These are phyloP conservation scores for Pseudogymnoascus pannorum DNA, from an alignment of 2,329 filamentous ascomycete species.

Conservation along the genomic window DNA sequence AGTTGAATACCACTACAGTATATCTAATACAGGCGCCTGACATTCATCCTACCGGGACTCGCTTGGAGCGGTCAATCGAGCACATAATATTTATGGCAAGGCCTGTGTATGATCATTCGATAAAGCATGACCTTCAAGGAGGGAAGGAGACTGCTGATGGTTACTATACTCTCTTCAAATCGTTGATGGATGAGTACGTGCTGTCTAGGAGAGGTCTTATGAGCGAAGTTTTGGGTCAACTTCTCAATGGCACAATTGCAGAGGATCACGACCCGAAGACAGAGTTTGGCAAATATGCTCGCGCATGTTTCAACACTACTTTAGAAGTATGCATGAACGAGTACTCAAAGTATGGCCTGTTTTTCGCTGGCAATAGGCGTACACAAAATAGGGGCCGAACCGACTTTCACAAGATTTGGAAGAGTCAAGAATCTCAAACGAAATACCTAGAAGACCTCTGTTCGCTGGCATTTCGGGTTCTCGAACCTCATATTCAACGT, in stretches of 20 bases:
- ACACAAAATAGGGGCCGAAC: background rate
- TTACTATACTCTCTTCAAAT: conserved; percentile 5
- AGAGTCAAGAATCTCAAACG: background rate
- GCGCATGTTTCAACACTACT: conserved; percentile 6
- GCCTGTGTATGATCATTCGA: conserved; percentile 3
- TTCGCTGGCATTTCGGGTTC: background rate
- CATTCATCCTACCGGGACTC: background rate
- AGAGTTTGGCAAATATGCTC: conserved; percentile 6
- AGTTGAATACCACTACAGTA: conserved; percentile 7
- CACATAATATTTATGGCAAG: conserved; percentile 9
- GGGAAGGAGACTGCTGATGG: background rate
- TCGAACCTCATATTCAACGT: background rate
- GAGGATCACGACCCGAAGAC: conserved; percentile 3
- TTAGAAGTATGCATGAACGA: conserved; percentile 9
- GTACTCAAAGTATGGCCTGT: conserved; percentile 3
- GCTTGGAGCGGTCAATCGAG: conserved; percentile 9
- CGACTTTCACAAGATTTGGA: conserved; percentile 8
- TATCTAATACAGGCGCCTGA: conserved; percentile 10
- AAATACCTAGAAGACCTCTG: conserved; percentile 6
- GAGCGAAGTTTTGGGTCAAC: conserved; percentile 4
- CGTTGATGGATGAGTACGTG: conserved; percentile 8
- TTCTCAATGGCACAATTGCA: conserved; percentile 5
- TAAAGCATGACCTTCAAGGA: background rate
- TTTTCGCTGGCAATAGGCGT: background rate
- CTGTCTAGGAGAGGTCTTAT: background rate